Evolutionary conservation across 208 protist species (phyloP), one percentile per base, ranked within the genome.

Genomic region (Trypanosoma theileri): DNA sequence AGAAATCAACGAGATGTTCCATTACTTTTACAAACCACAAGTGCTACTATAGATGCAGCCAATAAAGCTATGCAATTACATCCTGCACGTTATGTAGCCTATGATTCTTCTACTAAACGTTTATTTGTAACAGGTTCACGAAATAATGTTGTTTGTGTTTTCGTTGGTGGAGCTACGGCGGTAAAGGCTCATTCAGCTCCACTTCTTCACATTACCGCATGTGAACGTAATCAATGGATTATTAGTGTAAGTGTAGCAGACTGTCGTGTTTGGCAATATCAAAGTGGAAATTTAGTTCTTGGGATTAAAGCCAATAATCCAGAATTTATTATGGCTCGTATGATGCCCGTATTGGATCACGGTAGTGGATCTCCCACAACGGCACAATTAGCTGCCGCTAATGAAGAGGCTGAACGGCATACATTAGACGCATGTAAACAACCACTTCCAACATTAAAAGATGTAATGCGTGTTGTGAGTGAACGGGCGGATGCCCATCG

Each of bases 101-200:
- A 89, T 73, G 86, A 91, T 75, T 71, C 81, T 51, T 69, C 60
- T 3, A 71, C 79, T 13, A 78, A 79, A 58, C 82, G 82, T 48
- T 69, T 93, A 13, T 81, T 91, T 66, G 84, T 81, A n/a, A 80
- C 83, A 48, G 87, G 87, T 28, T 66, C 74, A 26, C 73, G 69
- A 55, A 93, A 93, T 74, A 82, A 76, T 17, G 84, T 85, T 17
- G 67, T 91, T 10, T 88, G 87, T 61, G 85, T 80, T 26, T 93
- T 93, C 55, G 58, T 81, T 59, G 79, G 81, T 54, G 84, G 84
- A 1, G 68, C 82, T 35, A 79, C 75, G 17, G 82, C 76, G 21
- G 28, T 77, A 21, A 75, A 76, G 16, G 84, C 87, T 19, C 87
- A 93, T 67, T 73, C 68, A 4, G 73, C 87, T 3, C 72, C 72